Evolutionary conservation across 192 early-diverging fungal species (phyloP), one percentile per base, ranked within the genome.

Genomic region (Linnemannia schmuckeri): DNA sequence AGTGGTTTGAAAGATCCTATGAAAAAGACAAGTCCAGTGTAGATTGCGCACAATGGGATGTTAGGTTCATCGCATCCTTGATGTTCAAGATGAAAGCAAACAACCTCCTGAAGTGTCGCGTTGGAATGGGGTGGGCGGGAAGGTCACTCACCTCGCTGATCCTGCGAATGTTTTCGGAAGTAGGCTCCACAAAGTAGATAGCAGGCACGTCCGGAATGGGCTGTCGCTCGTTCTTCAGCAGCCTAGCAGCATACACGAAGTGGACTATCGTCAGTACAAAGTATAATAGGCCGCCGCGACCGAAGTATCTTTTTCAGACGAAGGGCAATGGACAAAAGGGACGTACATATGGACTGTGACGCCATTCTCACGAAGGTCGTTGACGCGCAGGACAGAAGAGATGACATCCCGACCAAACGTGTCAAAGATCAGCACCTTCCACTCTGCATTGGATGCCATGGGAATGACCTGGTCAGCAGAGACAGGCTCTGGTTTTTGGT

Each of bases 401-500:
- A 99, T 98, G 72, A 99, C 93, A 88, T 98, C 97, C 73, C 96
- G 96, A 44, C 97, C 96, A 81, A 96, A 95, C 79, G 93, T 89
- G 89, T 99, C 99, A 90, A 99, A 98, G 42, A 99, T 92, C 54
- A 99, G 88, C 8, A 99, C 97, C 80, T 99, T 99, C 99, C 99
- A 99, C 74, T 98, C 95, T 1, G 96, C 93, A 49, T 96, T 93
- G 55, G 88, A 76, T 22, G 83, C 68, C 70, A 77, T 83, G 24
- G 80, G 77, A 52, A 79, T 78, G 20, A 72, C 42, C 70, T 91
- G 85, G 9, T 89, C 85, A n/a, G 85, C 83, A 35, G 91, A 85
- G 66, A 68, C 40, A 22, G 88, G 78, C 76, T 90, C 88, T 18
- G 88, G 82, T 57, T 89, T 85, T 54, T 92, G 88, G 90, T 98